A percentile compares a stretch with the other conserved stretches of the same genome.
Evolutionary conservation across 2,329 filamentous ascomycete genomes (phyloP).

Genomic region (Colletotrichum kahawae): DNA sequence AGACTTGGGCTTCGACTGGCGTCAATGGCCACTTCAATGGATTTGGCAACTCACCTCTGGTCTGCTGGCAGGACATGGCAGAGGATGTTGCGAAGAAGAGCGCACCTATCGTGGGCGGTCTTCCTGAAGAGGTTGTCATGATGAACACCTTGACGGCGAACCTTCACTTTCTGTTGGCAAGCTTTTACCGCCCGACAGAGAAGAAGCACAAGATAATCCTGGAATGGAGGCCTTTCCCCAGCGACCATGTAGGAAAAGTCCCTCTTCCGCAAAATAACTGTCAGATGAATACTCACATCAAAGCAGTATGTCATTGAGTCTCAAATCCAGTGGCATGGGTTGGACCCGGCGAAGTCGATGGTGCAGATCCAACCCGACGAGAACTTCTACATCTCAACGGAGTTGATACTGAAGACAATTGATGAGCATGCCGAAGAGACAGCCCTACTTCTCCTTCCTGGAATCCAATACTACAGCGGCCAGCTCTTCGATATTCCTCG

Average conservation of each 20-base stretch:
- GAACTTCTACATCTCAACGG: conserved; percentile 64
- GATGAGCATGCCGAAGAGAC: conserved; percentile 69
- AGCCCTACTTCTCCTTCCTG: conserved; percentile 74
- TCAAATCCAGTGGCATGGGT: conserved; percentile 74
- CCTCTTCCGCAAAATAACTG: background rate
- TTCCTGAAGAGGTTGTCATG: conserved; percentile 75
- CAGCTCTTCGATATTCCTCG: conserved; percentile 76
- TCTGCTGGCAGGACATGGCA: conserved; percentile 80
- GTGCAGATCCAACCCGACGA: conserved; percentile 73
- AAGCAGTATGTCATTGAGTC: conserved; percentile 80
- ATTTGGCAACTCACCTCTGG: conserved; percentile 70
- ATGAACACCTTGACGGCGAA: conserved; percentile 90
- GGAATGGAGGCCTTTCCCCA: conserved; percentile 91
- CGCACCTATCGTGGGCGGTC: conserved; percentile 76
- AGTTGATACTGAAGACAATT: conserved; percentile 70
- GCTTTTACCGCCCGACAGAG: conserved; percentile 77
- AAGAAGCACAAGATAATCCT: conserved; percentile 78
- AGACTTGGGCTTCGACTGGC: conserved; percentile 84
- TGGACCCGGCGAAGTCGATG: conserved; percentile 71
- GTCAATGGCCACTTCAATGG: conserved; percentile 83
- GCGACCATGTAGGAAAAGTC: conserved; percentile 67
- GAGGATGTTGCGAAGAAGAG: conserved; percentile 74
- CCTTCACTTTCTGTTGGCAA: conserved; percentile 81
- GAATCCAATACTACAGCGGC: conserved; percentile 82
- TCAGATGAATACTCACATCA: background rate